Evolutionary conservation across 1,139 yeast genomes (phyloP).

Genomic region (Taiozyma sp.): DNA sequence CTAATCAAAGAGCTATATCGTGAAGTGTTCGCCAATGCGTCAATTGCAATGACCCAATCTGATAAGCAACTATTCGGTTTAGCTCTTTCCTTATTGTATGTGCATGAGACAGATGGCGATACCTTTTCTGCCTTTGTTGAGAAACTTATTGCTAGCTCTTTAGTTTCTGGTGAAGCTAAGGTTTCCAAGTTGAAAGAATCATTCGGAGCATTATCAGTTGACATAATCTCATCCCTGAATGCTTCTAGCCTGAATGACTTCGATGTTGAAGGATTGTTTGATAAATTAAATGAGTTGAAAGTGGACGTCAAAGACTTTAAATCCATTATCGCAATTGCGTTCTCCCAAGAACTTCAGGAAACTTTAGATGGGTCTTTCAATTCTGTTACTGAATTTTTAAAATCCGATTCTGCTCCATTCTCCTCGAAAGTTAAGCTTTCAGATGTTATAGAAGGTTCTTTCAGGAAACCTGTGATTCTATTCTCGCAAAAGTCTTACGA

Average conservation of each 20-base stretch:
- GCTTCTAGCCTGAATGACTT: not conserved
- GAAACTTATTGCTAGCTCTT: slow-evolving; percentile 1
- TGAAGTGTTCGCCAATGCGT: slow-evolving; percentile 41
- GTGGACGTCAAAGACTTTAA: not conserved
- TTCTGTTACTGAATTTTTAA: slow-evolving; percentile 4
- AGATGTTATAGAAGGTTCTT: slow-evolving; percentile 4
- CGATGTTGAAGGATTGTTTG: not conserved
- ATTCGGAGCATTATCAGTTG: slow-evolving; percentile 8
- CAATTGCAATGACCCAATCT: slow-evolving; percentile 45
- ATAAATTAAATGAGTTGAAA: not conserved
- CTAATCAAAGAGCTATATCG: slow-evolving; percentile 37
- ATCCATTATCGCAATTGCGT: not conserved
- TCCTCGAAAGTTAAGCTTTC: slow-evolving; percentile 15
- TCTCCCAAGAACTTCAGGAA: not conserved
- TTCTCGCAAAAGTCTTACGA: slow-evolving; percentile 64
- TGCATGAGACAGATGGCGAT: slow-evolving; percentile 16
- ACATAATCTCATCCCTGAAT: not conserved
- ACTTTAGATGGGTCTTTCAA: not conserved
- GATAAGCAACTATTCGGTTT: slow-evolving; percentile 47
- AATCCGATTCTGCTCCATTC: slow-evolving; percentile 14
- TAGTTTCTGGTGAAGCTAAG: slow-evolving; percentile 2
- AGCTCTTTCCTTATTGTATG: slow-evolving; percentile 29
- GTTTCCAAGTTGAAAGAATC: slow-evolving; percentile 6
- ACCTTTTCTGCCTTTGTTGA: slow-evolving; percentile 7
- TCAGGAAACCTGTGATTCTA: slow-evolving; percentile 35